Evolutionary conservation across 768 basidiomycete species (phyloP), one percentile per base, ranked within the genome.

Genomic region (Psilocybe cubensis): DNA sequence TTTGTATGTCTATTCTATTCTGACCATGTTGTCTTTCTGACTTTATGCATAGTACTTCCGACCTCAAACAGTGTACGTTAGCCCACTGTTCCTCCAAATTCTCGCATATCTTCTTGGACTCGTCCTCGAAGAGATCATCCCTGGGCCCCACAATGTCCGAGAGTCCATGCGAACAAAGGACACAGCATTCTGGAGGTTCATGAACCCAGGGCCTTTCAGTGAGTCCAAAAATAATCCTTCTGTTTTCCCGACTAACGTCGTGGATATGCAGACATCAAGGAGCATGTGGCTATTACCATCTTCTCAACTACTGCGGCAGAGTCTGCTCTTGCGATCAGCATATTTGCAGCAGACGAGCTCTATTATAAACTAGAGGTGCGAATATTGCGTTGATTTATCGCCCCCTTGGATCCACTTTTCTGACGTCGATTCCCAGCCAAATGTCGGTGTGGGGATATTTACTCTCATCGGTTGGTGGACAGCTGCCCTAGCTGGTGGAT

Each of bases 201-300:
- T 86, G 49, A 86, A 86, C 64, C 85, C 84, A 3, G 83, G 85
- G 0, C 82, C 83, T 20, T 87, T 87, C 74, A 87, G 85, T 76
- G 75, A 70, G 63, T 54, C 23, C 33, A 45, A 29, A n/a, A 33
- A 49, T 33, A 23, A 28, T 29, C n/a, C 24, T n/a, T 49, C 44
- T 29, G 50, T 47, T 43, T 38, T 35, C 43, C 24, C 1, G 24
- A 29, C 45, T 17, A 23, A 43, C 23, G 14, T 48, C 18, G 23
- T 48, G 23, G 12, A 52, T 24, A 44, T 43, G 2, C 42, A 81
- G 79, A 82, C 58, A 72, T 77, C 65, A 79, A 78, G 65, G 85
- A 87, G 62, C 85, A 87, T 62, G 83, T 85, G 7, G 80, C 80
- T 14, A 86, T 87, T 48, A 84, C 83, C 2, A 84, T 86, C 33